Percentiles rank a stretch among this genome's conserved stretches.
phyloP scores from a whole-genome alignment of 805 yeast genomes.

The Teunomyces tritomae region DNA sequence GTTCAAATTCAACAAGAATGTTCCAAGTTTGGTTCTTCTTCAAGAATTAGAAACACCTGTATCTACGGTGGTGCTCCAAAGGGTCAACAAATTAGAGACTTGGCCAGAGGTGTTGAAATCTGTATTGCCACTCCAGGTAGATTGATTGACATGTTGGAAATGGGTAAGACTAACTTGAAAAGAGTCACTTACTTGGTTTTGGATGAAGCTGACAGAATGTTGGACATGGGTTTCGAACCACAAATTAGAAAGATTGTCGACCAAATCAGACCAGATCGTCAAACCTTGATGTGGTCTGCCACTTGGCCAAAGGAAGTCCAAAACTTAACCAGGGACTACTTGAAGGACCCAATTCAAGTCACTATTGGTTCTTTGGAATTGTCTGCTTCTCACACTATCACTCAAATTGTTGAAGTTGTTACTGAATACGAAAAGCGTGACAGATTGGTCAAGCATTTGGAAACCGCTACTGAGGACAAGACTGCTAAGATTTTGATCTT shows the following conservation, averaged over 20 bases:
- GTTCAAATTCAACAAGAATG: slow-evolving; percentile 97
- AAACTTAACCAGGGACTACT: slow-evolving; percentile 85
- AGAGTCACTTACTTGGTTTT: slow-evolving; percentile 96
- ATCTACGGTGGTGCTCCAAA: slow-evolving; percentile 99
- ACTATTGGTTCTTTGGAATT: slow-evolving; percentile 94
- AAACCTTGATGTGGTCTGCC: slow-evolving; percentile 99
- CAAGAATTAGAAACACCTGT: slow-evolving; percentile 94
- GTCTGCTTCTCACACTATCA: slow-evolving; percentile 94
- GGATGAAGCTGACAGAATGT: slow-evolving; percentile 99
- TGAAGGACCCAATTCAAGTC: slow-evolving; percentile 92
- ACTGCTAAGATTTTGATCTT: slow-evolving; percentile 81
- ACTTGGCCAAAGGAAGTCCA: slow-evolving; percentile 99
- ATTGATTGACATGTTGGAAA: slow-evolving; percentile 94
- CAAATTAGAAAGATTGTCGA: slow-evolving; percentile 97
- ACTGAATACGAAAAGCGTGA: slow-evolving; percentile 94
- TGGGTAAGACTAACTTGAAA: slow-evolving; percentile 89
- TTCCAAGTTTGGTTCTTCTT: slow-evolving; percentile 86
- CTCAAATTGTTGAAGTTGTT: slow-evolving; percentile 88
- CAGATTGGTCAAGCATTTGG: slow-evolving; percentile 78
- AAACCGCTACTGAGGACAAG: slow-evolving; percentile 67
- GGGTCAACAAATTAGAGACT: slow-evolving; percentile 96
- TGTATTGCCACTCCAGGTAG: slow-evolving; percentile 99
- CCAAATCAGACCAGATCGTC: slow-evolving; percentile 99
- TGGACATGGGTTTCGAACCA: slow-evolving; percentile 99
- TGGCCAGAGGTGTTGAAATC: slow-evolving; percentile 93